Base-by-base conservation (phyloP, 1,284 basidiomycete species). In the Fomitopsis palustris region DNA sequence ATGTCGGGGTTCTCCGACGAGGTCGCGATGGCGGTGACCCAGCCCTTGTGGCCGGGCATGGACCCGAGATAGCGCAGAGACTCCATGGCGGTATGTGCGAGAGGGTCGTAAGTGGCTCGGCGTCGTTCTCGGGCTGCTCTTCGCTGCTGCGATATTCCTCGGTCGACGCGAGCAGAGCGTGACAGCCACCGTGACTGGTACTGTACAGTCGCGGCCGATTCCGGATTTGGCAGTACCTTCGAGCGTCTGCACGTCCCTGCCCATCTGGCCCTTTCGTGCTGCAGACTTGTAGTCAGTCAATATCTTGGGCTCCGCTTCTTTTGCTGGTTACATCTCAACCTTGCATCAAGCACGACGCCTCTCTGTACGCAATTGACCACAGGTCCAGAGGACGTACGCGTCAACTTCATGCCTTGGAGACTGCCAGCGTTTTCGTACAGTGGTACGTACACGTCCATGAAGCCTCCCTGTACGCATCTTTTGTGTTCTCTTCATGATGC, bases 1-100 rank as follows among this genome's bases (percentile, higher is more conserved):
- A 96, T 92, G 78, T 97, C 93, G 59, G 93, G 94, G 81, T 95
- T 96, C 83, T 98, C 96, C 69, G 92, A 93, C 62, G 93, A 95
- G 72, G 96, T 97, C 61, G 96, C 96, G 72, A 98, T 93, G 73
- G 95, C 94, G 70, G 95, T 96, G 71, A 95, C 89, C 93, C 94
- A 96, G 80, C 93, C 94, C 74, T 92, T 90, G 88, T 98, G 96
- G 78, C 95, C 96, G 73, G 91, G 84, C 75, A 98, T 83, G 69
- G 94, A 91, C 71, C 95, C 95, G 74, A 96, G 88, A 82, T 92
- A 97, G 74, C 90, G 89, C 75, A 97, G 81, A 72, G 87, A 88
- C 81, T 96, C 94, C 93, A 95, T 88, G 79, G 72, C 77, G 76
- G 5, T 71, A 37, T 57, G 56, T 57, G 47, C 62, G 65, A 53